These are phyloP conservation scores for Houttuynia cordata DNA, from an alignment of 164 flowering plant species.

Conservation along the genomic window DNA sequence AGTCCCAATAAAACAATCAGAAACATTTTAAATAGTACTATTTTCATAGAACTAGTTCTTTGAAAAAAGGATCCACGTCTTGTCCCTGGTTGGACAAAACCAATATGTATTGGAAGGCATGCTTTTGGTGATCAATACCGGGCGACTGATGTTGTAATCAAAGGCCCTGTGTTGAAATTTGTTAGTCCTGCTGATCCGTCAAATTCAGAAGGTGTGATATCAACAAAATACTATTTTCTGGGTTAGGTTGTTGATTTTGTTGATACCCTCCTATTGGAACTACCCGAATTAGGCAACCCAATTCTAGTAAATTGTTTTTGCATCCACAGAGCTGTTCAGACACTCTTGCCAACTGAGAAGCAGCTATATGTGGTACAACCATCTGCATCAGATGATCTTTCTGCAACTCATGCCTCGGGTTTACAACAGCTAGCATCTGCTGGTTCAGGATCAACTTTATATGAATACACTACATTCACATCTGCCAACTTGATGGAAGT, in stretches of 20 bases:
- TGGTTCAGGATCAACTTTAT: not conserved
- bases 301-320: too few relatives aligned
- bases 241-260: too few relatives aligned
- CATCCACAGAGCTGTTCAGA: too few relatives aligned
- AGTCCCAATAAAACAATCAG: conserved; percentile 98
- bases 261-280: too few relatives aligned
- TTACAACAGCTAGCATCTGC: not conserved
- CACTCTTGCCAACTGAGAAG: not conserved
- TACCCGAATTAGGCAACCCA: too few relatives aligned
- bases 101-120: conserved; percentile 97
- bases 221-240: too few relatives aligned
- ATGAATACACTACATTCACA: not conserved
- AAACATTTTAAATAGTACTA: conserved; percentile 96
- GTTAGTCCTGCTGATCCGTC: too few relatives aligned
- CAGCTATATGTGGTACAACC: not conserved
- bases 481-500: not conserved
- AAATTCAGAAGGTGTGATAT: too few relatives aligned
- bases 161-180: too few relatives aligned
- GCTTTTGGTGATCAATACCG: too few relatives aligned
- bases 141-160: too few relatives aligned
- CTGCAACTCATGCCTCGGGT: not conserved
- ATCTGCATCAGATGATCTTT: not conserved
- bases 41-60: conserved; percentile 91
- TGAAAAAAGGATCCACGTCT: conserved; percentile 92
- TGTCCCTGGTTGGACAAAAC: conserved; percentile 94